Percentiles rank a stretch among this genome's conserved stretches.
Conservation (phyloP, 2,329 filamentous ascomycete species). For the Pestalotiopsis sp. region DNA sequence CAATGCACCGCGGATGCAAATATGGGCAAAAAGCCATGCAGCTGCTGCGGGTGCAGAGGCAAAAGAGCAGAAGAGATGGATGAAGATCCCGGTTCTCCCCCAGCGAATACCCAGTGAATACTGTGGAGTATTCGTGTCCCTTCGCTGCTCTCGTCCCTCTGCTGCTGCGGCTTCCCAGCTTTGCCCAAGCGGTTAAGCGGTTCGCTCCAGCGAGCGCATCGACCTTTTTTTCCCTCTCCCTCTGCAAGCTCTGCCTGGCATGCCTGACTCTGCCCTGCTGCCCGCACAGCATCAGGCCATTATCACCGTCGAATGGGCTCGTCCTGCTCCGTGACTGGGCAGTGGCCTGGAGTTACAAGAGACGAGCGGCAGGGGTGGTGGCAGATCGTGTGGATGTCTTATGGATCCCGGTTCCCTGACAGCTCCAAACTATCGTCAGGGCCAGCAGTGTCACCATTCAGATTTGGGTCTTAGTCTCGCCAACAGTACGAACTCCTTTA, state of each 20-base stretch:
- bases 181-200: background rate
- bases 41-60: background rate
- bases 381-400: conserved; percentile 1
- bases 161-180: no score
- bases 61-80: background rate
- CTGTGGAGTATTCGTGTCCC: background rate
- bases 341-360: background rate
- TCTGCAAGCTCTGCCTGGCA: no score
- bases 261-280: no score
- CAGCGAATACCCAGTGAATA: background rate
- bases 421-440: conserved; percentile 2
- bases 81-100: background rate
- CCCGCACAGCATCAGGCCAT: background rate
- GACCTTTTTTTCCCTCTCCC: background rate
- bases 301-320: background rate
- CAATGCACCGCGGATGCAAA: no score
- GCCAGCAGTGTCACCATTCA: conserved; percentile 9
- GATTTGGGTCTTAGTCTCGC: conserved; percentile 4
- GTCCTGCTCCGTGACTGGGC: background rate
- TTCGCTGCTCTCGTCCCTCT: background rate
- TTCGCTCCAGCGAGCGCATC: background rate
- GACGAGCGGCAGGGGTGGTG: background rate
- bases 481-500: conserved; percentile 4
- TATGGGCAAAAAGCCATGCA: no score
- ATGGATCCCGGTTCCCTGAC: background rate